Evolutionary conservation across 2,329 filamentous ascomycete species (phyloP).

Genomic region (Leptographium lundbergii): DNA sequence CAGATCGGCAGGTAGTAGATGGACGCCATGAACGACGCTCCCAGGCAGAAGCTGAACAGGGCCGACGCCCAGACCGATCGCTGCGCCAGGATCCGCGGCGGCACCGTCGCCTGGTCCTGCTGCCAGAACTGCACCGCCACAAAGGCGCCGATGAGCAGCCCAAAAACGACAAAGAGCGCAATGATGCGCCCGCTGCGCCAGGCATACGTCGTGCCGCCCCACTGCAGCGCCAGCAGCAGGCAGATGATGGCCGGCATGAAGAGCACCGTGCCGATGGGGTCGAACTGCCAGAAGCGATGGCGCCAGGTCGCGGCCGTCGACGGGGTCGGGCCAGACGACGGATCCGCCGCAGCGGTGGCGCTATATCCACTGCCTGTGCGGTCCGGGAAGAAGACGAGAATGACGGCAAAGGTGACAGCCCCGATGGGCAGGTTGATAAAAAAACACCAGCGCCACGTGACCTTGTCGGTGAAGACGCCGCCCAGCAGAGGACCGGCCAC

Average conservation of each 20-base stretch:
- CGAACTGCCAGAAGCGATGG: conserved; percentile 23
- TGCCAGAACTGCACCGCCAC: conserved; percentile 20
- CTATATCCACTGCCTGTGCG: background rate
- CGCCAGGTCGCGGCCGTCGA: conserved; percentile 9
- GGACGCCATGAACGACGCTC: conserved; percentile 16
- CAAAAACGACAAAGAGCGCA: conserved; percentile 13
- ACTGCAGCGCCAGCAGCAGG: conserved; percentile 31
- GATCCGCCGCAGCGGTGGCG: too few relatives aligned
- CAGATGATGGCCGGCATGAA: conserved; percentile 22
- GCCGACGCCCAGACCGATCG: conserved; percentile 21
- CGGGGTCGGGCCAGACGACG: background rate
- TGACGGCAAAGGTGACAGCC: conserved; percentile 13
- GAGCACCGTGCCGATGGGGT: conserved; percentile 11
- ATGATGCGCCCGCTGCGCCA: conserved; percentile 21
- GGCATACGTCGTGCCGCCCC: conserved; percentile 22
- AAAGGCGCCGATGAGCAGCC: conserved; percentile 16
- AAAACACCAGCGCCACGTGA: conserved; percentile 22
- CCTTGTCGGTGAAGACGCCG: conserved; percentile 15
- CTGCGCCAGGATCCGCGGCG: conserved; percentile 23
- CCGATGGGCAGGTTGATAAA: conserved; percentile 21
- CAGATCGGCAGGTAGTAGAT: conserved; percentile 21
- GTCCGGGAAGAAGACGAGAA: conserved; percentile 10
- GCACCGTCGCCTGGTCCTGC: conserved; percentile 23
- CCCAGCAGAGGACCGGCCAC: conserved; percentile 15
- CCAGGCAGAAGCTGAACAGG: conserved; percentile 21